phyloP scores from a whole-genome alignment of 768 basidiomycete genomes.

The Xanthoconium stramineum region DNA sequence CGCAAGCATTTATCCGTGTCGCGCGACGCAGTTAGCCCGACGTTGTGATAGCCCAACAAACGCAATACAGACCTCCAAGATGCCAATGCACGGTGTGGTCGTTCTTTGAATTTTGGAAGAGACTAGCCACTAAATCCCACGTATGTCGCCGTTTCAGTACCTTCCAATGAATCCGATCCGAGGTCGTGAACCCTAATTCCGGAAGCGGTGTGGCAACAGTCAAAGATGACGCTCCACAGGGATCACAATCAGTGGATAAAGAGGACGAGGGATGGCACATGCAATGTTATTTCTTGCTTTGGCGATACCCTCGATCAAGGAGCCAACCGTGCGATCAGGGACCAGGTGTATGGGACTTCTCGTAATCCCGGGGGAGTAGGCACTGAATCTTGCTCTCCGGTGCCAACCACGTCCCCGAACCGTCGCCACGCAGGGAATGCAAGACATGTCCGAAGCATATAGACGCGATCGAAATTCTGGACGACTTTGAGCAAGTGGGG shows the following conservation, averaged over 20 bases:
- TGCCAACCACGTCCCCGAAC: conserved; percentile 32
- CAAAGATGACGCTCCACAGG: conserved; percentile 42
- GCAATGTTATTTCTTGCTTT: conserved; percentile 42
- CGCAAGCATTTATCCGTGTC: conserved; percentile 56
- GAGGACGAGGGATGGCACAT: conserved; percentile 7
- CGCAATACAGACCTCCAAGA: conserved; percentile 59
- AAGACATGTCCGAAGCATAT: conserved; percentile 68
- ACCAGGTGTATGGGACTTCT: conserved; percentile 28
- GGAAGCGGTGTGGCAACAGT: conserved; percentile 44
- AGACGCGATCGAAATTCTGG: conserved; percentile 62
- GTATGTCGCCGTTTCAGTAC: conserved; percentile 78
- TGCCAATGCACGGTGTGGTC: conserved; percentile 53
- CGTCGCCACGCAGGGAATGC: conserved; percentile 66
- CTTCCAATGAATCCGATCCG: conserved; percentile 80
- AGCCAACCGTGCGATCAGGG: conserved; percentile 42
- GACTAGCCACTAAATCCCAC: conserved; percentile 82
- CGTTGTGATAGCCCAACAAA: neutral
- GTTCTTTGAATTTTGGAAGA: conserved; percentile 64
- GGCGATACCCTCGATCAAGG: conserved; percentile 37
- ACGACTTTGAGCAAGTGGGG: conserved; percentile 60
- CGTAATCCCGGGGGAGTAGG: conserved; percentile 34
- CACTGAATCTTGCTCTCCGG: conserved; percentile 8
- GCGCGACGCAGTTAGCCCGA: neutral
- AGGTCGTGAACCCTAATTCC: conserved; percentile 58
- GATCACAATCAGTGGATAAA: neutral